Conservation (phyloP, 225 moss, liverwort and hornwort genomes). For the Marchantia polymorpha region DNA sequence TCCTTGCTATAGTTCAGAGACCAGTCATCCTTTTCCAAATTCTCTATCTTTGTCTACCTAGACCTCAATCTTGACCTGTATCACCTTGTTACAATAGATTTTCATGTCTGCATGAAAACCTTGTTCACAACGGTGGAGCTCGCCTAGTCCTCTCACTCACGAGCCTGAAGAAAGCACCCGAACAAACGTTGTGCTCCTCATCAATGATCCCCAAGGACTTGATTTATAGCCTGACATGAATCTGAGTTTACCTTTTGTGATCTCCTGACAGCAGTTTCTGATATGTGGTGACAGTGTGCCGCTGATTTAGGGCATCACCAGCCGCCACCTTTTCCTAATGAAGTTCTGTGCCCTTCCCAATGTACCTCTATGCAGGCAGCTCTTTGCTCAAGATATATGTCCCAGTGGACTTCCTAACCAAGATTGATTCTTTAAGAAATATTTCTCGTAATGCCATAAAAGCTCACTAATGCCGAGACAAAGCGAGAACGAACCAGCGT, state of each 20-base stretch:
- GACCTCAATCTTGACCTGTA: neutral
- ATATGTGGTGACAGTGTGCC: neutral
- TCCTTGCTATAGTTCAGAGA: neutral
- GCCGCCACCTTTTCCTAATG: neutral
- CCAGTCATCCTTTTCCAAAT: neutral
- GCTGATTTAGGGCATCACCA: neutral
- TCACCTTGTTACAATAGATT: neutral
- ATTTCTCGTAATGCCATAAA: neutral
- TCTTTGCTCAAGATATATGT: too few species aligned
- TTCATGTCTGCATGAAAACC: neutral
- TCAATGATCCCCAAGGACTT: neutral
- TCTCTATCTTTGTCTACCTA: neutral
- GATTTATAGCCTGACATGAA: conserved; percentile 5
- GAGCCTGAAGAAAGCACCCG: neutral
- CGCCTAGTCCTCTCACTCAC: neutral
- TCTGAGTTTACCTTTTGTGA: neutral
- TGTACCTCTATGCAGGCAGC: neutral
- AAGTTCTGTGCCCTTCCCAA: neutral
- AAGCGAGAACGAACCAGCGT: too few species aligned
- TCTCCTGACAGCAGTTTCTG: neutral
- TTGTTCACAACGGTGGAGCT: neutral
- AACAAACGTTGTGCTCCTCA: too few species aligned
- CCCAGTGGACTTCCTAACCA: neutral
- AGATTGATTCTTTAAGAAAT: too few species aligned
- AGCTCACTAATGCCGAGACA: too few species aligned